Conservation (phyloP, 2,329 filamentous ascomycete species). For the Colletotrichum sp. region DNA sequence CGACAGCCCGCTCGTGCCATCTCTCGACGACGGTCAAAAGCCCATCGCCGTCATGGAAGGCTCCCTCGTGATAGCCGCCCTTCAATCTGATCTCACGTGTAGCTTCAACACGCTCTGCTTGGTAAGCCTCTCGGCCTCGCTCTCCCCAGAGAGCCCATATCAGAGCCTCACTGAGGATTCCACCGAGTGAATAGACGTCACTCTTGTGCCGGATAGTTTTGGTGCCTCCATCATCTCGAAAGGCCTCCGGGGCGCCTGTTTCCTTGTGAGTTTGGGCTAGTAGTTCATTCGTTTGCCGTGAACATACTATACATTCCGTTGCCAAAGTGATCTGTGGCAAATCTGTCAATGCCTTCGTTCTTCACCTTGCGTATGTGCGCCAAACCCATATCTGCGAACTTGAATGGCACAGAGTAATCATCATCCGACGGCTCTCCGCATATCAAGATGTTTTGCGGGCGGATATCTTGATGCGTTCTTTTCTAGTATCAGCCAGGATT, state of each 20-base stretch:
- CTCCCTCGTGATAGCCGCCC: background rate
- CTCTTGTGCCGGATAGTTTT: background rate
- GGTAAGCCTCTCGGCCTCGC: background rate
- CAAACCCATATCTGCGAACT: background rate
- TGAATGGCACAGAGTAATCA: background rate
- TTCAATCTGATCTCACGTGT: background rate
- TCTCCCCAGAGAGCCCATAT: background rate
- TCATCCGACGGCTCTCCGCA: background rate
- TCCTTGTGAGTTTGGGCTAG: too few relatives aligned
- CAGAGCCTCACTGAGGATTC: background rate
- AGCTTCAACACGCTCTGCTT: background rate
- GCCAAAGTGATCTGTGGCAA: background rate
- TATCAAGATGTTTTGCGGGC: background rate
- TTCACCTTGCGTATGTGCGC: background rate
- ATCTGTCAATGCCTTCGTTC: background rate
- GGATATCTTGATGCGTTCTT: background rate
- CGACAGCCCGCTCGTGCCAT: background rate
- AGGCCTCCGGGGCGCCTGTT: background rate
- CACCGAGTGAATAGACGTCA: background rate
- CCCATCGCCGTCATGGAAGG: background rate
- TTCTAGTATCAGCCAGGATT: too few relatives aligned
- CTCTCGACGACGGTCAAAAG: background rate
- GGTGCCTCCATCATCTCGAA: background rate
- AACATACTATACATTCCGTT: constrained; percentile 6
- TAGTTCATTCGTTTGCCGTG: background rate